Evolutionary conservation across 139 green algal species (phyloP).

Genomic region (Desmodesmus armatus): DNA sequence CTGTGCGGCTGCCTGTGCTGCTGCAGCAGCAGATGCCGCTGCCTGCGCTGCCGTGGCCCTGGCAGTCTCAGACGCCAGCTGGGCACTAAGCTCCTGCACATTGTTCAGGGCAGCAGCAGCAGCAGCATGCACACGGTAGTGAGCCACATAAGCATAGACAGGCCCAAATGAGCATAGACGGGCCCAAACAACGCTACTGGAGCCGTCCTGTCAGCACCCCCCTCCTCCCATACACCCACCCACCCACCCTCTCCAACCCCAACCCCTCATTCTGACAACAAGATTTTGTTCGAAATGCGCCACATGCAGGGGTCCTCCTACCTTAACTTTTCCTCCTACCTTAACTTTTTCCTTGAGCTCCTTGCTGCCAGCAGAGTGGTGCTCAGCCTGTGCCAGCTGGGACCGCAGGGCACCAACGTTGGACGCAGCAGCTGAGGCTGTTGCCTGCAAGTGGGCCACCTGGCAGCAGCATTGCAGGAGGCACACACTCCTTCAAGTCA

Average conservation of each 20-base stretch:
- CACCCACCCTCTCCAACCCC: too few species aligned
- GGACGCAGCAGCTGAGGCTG: neutral
- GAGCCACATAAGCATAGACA: too few species aligned
- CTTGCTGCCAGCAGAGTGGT: neutral
- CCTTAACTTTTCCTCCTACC: too few species aligned
- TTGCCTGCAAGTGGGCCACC: neutral
- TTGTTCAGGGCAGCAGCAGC: neutral
- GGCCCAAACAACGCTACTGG: too few species aligned
- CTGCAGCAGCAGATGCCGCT: neutral
- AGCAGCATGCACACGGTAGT: neutral
- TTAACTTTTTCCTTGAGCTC: constrained; percentile 3
- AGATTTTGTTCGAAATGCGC: too few species aligned
- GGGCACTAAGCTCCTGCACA: constrained; percentile 19
- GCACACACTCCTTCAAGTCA: too few species aligned
- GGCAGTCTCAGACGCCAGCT: neutral
- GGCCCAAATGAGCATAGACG: too few species aligned
- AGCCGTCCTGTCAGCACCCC: too few species aligned
- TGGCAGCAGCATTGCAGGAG: too few species aligned
- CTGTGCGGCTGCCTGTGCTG: neutral
- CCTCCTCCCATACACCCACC: too few species aligned
- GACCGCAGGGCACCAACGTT: neutral
- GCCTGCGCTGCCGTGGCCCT: constrained; percentile 1
- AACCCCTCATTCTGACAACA: too few species aligned
- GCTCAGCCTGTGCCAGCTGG: neutral
- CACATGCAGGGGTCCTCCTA: too few species aligned